Evolutionary conservation across 192 early-diverging fungal genomes (phyloP).

Genomic region (Coemansia biformis): DNA sequence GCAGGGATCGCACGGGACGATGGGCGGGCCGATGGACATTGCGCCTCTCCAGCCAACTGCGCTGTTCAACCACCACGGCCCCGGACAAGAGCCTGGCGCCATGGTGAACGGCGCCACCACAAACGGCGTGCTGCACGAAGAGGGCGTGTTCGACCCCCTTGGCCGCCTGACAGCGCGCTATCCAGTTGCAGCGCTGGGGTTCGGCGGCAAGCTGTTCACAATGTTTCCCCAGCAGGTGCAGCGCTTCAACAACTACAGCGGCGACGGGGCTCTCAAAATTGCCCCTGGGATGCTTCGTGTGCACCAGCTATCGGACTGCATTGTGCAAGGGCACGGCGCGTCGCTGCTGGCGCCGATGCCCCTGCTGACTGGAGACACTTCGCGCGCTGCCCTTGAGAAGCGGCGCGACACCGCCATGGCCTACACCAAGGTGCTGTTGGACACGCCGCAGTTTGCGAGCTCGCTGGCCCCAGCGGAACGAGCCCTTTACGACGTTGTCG

Average conservation of each 20-base stretch:
- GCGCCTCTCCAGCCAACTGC: too few relatives aligned
- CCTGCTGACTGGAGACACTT: constrained; percentile 58
- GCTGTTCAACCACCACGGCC: too few relatives aligned
- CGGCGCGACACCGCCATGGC: constrained; percentile 34
- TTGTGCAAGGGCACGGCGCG: constrained; percentile 14
- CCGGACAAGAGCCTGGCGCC: too few relatives aligned
- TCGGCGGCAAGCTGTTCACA: constrained; percentile 64
- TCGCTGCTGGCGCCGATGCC: constrained; percentile 38
- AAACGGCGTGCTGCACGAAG: too few relatives aligned
- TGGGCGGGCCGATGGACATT: too few relatives aligned
- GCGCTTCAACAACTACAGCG: constrained; percentile 47
- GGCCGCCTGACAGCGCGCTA: constrained; percentile 32
- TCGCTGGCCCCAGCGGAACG: constrained; percentile 14
- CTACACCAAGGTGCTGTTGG: constrained; percentile 17
- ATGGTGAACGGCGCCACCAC: background rate
- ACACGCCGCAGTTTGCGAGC: background rate
- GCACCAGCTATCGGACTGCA: constrained; percentile 42
- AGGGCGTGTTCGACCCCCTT: constrained; percentile 12
- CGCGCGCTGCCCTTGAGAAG: constrained; percentile 58
- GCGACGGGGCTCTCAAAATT: constrained; percentile 37
- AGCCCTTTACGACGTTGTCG: constrained; percentile 20
- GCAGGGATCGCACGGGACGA: too few relatives aligned
- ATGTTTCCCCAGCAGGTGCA: constrained; percentile 63
- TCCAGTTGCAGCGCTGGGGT: constrained; percentile 67
- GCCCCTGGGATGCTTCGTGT: constrained; percentile 54